Evolutionary conservation across 441 rosid species (phyloP), one percentile per base, ranked within the genome.

Genomic region (Gossypium trilobum): DNA sequence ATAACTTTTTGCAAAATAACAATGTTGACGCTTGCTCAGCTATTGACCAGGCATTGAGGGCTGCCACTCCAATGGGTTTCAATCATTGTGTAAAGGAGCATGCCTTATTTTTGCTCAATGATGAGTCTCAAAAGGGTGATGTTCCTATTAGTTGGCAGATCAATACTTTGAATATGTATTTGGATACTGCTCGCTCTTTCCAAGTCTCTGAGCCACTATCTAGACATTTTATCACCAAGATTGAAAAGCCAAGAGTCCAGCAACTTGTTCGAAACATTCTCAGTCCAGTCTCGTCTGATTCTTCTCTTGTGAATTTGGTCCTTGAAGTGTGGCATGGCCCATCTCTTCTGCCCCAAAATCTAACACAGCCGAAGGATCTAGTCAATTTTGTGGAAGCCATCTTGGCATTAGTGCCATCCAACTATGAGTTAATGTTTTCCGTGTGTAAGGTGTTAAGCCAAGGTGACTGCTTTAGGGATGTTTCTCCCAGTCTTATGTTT

Each of bases 301-400:
- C 71, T 69, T 75, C 80, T 55, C 54, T 82, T 54, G 91, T 91
- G 75, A 91, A 92, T 79, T 22, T 71, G 48, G 89, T 77, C 69
- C 96, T 91, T 72, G 96, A 88, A 75, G 90, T 78, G 17, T 87
- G 94, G 92, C 80, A 86, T 59, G 96, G 97, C 27, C 90, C 92
- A 20, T 82, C 88, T 62, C 95, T 95, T 73, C 58, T 95, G 58
- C 96, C 96, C 13, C 83, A 63, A 57, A 80, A 77, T 69, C 79
- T 84, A 36, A 74, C 77, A 55, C 81, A 86, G 74, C 71, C 83
- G 51, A 82, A 86, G 75, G 91, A 89, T 71, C 71, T 91, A 50
- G 99, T 89, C 42, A 92, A 92, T 79, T 87, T 87, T 77, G 97
- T 95, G 2, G 98, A 95, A 83, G 78, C 87, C 23, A 73, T 88